Evolutionary conservation across 2,329 filamentous ascomycete genomes (phyloP).

Genomic region (Penicillium polonicum): DNA sequence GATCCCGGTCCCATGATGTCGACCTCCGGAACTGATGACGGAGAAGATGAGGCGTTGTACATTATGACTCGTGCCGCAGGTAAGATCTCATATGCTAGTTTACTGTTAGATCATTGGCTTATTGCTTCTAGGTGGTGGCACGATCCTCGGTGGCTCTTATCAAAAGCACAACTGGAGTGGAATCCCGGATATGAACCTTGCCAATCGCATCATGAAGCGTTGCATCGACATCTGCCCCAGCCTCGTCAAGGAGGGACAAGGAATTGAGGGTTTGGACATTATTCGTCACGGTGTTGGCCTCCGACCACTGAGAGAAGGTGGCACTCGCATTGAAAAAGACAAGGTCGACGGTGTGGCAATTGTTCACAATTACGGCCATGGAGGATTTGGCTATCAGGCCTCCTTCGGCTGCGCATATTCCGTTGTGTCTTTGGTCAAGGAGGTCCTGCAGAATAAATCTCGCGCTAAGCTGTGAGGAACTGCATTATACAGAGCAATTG

Average conservation of each 20-base stretch:
- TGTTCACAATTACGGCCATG: constrained; percentile 48
- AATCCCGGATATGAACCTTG: constrained; percentile 74
- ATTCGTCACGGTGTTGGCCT: constrained; percentile 80
- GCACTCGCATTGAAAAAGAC: constrained; percentile 74
- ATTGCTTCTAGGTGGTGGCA: constrained; percentile 64
- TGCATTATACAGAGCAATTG: not conserved
- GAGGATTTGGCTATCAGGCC: constrained; percentile 62
- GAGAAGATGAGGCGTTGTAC: constrained; percentile 70
- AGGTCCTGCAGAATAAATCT: constrained; percentile 40
- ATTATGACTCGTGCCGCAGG: constrained; percentile 72
- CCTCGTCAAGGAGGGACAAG: constrained; percentile 55
- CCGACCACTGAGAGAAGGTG: constrained; percentile 70
- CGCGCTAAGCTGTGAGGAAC: constrained; percentile 33
- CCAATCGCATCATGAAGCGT: constrained; percentile 78
- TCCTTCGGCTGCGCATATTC: constrained; percentile 69
- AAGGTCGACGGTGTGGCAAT: constrained; percentile 59
- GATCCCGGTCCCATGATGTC: constrained; percentile 68
- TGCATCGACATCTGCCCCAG: constrained; percentile 38
- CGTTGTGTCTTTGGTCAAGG: constrained; percentile 65
- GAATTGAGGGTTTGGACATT: constrained; percentile 70
- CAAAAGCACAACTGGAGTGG: constrained; percentile 77
- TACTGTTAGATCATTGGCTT: not conserved
- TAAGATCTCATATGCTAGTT: constrained; percentile 7
- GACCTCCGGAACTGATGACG: constrained; percentile 71
- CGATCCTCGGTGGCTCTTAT: constrained; percentile 81